Base-by-base conservation (phyloP, 2,329 filamentous ascomycete genomes). In the Parafenestella ontariensis region DNA sequence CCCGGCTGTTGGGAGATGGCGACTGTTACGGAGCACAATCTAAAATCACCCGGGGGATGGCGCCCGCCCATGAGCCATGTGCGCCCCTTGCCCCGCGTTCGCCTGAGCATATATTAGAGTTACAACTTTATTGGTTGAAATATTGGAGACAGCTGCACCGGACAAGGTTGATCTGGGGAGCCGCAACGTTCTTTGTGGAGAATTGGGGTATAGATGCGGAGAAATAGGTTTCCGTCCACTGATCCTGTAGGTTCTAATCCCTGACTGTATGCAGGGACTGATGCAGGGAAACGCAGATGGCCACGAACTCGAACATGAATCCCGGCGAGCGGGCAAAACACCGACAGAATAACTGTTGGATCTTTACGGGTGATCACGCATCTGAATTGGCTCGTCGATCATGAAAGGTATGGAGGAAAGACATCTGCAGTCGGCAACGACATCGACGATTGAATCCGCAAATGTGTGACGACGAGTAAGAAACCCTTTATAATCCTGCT, bases 151-250 rank as follows among this genome's bases (percentile, higher is more conserved):
- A 42, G 46, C 8, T 23, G 15, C 42, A 15, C 42, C 40, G 47
- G 3, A 13, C 24, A 24, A 18, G 29, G 11, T 23, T 34, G 29
- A 46, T 55, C 47, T 37, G 52, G 44, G 48, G 47, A 51, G 39
- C 52, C 48, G 43, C 37, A 18, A n/a, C 28, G 48, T 20, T 5
- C 17, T 47, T 37, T 49, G 37, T 47, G 47, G 52, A 55, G 4
- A 11, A 31, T 31, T 31, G 41, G 23, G 33, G 33, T 42, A 34
- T 29, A 20, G 28, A 46, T 13, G 20, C 55, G 55, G 55, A 52
- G 29, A 39, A 58, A 46, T 55, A 6, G 36, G 29, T 20, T 52
- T 55, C 55, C 52, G 62, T 33, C 45, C 34, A 47, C 59, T 40
- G 36, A n/a, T n/a, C n/a, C 6, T 7, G 36, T 24, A 23, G 36